Evolutionary conservation across 176 grass and related monocot species (phyloP).

Genomic region (Lolium perenne): DNA sequence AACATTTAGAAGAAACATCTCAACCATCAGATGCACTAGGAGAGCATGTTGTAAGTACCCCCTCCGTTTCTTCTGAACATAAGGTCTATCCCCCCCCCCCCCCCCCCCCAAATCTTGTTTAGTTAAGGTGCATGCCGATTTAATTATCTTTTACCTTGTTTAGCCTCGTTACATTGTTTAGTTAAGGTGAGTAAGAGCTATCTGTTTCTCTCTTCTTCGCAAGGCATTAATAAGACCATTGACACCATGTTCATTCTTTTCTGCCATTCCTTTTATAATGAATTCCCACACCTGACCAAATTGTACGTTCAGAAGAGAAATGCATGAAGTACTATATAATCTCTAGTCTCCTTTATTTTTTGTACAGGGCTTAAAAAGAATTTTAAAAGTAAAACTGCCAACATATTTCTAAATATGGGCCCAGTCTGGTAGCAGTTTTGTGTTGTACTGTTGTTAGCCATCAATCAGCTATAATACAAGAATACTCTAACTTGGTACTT

Average conservation of each 20-base stretch:
- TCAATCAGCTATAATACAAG: conserved; percentile 8
- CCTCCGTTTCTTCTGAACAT: neutral
- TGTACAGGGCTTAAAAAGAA: neutral
- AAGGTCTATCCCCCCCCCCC: neutral
- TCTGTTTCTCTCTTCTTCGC: neutral
- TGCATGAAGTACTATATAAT: neutral
- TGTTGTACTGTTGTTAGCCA: conserved; percentile 25
- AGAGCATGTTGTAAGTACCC: conserved; percentile 59
- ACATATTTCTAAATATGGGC: conserved; percentile 15
- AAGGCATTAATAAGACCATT: neutral
- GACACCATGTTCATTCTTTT: neutral
- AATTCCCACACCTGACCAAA: neutral
- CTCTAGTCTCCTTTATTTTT: neutral
- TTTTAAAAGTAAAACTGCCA: neutral
- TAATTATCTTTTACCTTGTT: neutral
- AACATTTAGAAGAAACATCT: conserved; percentile 57
- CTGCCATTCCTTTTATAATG: neutral
- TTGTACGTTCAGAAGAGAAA: neutral
- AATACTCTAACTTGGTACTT: neutral
- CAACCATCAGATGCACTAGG: conserved; percentile 58
- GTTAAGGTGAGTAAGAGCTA: neutral
- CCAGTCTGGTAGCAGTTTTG: neutral
- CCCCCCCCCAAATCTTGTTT: no score
- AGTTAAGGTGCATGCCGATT: neutral
- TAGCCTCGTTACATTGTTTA: neutral